Base-by-base conservation (phyloP, 129 eudicot genomes). In the Tanacetum coccineum region DNA sequence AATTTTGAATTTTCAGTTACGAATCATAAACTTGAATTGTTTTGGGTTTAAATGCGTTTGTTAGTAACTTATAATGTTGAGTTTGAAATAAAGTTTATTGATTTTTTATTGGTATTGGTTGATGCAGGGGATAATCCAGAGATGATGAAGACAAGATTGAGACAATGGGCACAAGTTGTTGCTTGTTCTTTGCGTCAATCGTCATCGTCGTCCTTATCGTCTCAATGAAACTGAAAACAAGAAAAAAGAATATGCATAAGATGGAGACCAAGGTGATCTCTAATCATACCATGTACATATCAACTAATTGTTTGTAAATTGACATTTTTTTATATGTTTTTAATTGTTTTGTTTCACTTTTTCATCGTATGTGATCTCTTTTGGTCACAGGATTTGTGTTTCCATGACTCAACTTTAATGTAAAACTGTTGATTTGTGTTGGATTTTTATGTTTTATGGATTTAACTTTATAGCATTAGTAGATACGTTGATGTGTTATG, bases 91-190 rank as follows among this genome's bases (percentile, higher is more conserved):
- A 50, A 20, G 18, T 45, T 62, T 62, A 40, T 14, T 53, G 26
- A 53, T 57, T 58, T 71, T 6, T 70, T 18, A 49, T 14, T 56
- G 36, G 20, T 52, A 3, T 32, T 17, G 57, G 32, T 59, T 59
- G 49, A 57, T 69, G 19, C 22, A 86, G 93, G 82, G 67, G 93
- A 80, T 17, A 66, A 86, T 75, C 93, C 93, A 14, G 75, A 72
- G 71, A 78, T 76, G 47, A 76, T 78, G 81, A 86, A 86, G 82
- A 80, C 93, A 51, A 82, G 87, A 68, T 71, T 85, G 77, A 79
- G 79, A 55, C 91, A 82, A 64, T 85, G 91, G 91, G 92, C 92
- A 68, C 92, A 82, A 73, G 80, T 82, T 62, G 88, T 86, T 75
- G 93, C 86, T 68, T 80, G 83, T 72, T 77, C 85, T n/a, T 77